These are phyloP conservation scores for Nepenthes mirabilis DNA, from an alignment of 148 eudicot genomes.

Conservation along the genomic window DNA sequence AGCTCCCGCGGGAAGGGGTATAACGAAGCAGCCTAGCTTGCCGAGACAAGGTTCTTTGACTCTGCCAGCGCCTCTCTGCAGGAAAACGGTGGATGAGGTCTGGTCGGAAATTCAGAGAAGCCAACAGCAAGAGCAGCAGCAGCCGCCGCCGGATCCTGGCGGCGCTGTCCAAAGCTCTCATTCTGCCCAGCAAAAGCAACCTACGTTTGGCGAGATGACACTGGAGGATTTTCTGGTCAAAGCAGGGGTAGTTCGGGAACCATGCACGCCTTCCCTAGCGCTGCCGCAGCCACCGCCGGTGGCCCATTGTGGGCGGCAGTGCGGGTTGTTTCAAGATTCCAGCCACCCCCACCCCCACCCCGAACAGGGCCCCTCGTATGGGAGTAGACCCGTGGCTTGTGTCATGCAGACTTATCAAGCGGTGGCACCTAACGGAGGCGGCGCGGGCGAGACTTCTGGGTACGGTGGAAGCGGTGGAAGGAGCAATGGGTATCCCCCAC, in stretches of 20 bases:
- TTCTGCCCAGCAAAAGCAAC: constrained; percentile 33
- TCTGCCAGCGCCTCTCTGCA: constrained; percentile 49
- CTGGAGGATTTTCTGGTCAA: constrained; percentile 70
- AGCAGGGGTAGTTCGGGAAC: constrained; percentile 84
- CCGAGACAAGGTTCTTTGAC: constrained; percentile 67
- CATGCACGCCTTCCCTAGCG: constrained; percentile 2
- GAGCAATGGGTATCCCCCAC: constrained; percentile 23
- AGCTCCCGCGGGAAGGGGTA: constrained; percentile 5
- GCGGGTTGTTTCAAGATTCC: constrained; percentile 23
- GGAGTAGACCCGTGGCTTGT: constrained; percentile 18
- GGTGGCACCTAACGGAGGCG: constrained; percentile 17
- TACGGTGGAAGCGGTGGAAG: constrained; percentile 27
- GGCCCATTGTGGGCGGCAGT: constrained; percentile 10
- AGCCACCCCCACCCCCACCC: constrained; percentile 13
- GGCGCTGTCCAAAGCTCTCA: constrained; percentile 9
- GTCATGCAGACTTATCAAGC: constrained; percentile 20
- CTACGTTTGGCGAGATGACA: constrained; percentile 90
- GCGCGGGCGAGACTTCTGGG: constrained; percentile 22
- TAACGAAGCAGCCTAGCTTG: constrained; percentile 37
- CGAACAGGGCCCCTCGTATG: constrained; percentile 20
- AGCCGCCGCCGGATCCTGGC: constrained; percentile 1
- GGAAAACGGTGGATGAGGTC: constrained; percentile 87
- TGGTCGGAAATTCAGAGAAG: constrained; percentile 73
- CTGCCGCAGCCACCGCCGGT: constrained; percentile 11
- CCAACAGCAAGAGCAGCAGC: constrained; percentile 20